Base-by-base conservation (phyloP, 2,329 filamentous ascomycete species). In the Xylaria sp. region DNA sequence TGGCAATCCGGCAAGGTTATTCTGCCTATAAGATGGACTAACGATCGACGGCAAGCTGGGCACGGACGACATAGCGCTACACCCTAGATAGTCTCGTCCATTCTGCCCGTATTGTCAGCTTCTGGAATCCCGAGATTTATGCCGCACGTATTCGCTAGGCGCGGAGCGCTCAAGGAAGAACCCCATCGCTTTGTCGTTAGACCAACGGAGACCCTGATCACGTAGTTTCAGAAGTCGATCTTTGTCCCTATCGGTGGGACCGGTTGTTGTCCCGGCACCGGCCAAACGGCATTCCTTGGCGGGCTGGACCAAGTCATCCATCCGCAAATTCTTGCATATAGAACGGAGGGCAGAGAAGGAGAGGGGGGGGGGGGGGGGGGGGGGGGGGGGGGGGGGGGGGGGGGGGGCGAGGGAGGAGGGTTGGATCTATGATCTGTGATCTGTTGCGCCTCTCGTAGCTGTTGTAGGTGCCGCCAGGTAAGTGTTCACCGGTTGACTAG, bases 151-250 rank as follows among this genome's bases (percentile, higher is more conserved):
- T 47, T 63, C 69, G 69, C 65, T 66, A 72, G 72, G 68, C 51
- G 65, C 61, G 62, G 69, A 65, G 57, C 34, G 50, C 61, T 51
- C 66, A 72, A 50, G 67, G 64, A 63, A 64, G 17, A 45, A 39
- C 51, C 48, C 27, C 45, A 51, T 50, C 42, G 39, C 51, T 48
- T 50, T 60, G 64, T 61, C 65, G 67, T 56, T 68, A 70, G 65
- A 36, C 56, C 64, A 62, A 70, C 71, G 58, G 65, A 64, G 65
- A 61, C 69, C 67, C 71, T 61, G 65, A 51, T 17, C 56, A 30
- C 24, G 64, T 39, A 57, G 72, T 74, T 73, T 74, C 72, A 74
- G 68, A 72, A 71, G 69, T 70, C 61, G 72, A 73, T 71, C 70
- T 74, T 65, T 72, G 60, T 63, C 69, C 65, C 67, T 67, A 65